These are phyloP conservation scores for Pseudoperonospora humuli DNA, from an alignment of 352 stramenopile species.

Conservation along the genomic window DNA sequence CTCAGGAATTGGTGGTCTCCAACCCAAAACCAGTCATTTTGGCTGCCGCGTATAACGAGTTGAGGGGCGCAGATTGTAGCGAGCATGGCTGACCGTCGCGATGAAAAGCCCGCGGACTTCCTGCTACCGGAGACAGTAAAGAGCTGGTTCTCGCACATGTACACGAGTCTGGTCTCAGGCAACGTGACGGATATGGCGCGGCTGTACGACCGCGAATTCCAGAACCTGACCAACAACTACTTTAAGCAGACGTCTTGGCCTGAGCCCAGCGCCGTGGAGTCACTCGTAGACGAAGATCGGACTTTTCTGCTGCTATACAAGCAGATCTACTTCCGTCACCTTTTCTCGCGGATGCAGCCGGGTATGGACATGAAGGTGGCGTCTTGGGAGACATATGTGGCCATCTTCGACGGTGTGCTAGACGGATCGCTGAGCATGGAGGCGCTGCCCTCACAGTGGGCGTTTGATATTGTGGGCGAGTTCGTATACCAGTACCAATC, in stretches of 20 bases:
- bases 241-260: slow-evolving; percentile 94
- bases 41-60: not conserved
- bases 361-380: slow-evolving; percentile 87
- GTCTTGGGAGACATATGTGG: slow-evolving; percentile 91
- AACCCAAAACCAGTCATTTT: slow-evolving; percentile 53
- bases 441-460: slow-evolving; percentile 91
- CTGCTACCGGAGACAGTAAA: slow-evolving; percentile 83
- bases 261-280: slow-evolving; percentile 75
- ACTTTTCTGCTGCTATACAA: slow-evolving; percentile 95
- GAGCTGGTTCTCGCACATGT: slow-evolving; percentile 85
- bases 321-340: slow-evolving; percentile 95
- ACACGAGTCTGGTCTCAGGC: slow-evolving; percentile 76
- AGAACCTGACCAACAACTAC: slow-evolving; percentile 88
- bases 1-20: slow-evolving; percentile 19
- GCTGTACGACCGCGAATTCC: slow-evolving; percentile 86
- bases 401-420: slow-evolving; percentile 92
- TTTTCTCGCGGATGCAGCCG: slow-evolving; percentile 88
- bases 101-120: slow-evolving; percentile 85
- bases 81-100: slow-evolving; percentile 54
- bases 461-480: slow-evolving; percentile 98
- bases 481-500: slow-evolving; percentile 99
- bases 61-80: not conserved
- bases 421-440: slow-evolving; percentile 75
- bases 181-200: slow-evolving; percentile 78
- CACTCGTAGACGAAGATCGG: slow-evolving; percentile 78